Evolutionary conservation across 805 yeast species (phyloP).

Genomic region (Ogataea nakhonphanomensis): DNA sequence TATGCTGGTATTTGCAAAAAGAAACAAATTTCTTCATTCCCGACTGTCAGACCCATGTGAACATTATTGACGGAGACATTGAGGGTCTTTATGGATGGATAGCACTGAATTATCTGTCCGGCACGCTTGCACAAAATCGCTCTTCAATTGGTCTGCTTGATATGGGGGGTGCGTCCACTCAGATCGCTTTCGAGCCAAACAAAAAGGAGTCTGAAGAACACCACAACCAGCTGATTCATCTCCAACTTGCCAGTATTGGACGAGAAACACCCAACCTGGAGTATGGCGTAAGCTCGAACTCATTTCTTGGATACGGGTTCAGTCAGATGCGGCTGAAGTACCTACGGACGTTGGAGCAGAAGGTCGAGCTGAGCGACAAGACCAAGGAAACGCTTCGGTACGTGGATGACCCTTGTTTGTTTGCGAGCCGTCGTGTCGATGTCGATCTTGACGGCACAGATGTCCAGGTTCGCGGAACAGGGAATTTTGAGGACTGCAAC

Average conservation of each 20-base stretch:
- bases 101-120: slow-evolving; percentile 53
- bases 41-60: slow-evolving; percentile 57
- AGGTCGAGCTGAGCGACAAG: not conserved
- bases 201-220: slow-evolving; percentile 42
- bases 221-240: slow-evolving; percentile 41
- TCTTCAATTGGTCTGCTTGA: slow-evolving; percentile 55
- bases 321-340: slow-evolving; percentile 51
- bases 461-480: slow-evolving; percentile 43
- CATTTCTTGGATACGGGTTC: slow-evolving; percentile 61
- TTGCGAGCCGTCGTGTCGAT: slow-evolving; percentile 37
- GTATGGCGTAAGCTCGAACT: slow-evolving; percentile 48
- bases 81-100: slow-evolving; percentile 72
- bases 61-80: slow-evolving; percentile 58
- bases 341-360: slow-evolving; percentile 32
- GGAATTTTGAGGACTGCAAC: slow-evolving; percentile 49
- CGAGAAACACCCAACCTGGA: slow-evolving; percentile 25
- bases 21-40: slow-evolving; percentile 55
- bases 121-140: slow-evolving; percentile 35
- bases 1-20: slow-evolving; percentile 47
- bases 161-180: slow-evolving; percentile 67
- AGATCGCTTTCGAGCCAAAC: slow-evolving; percentile 61
- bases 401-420: slow-evolving; percentile 55
- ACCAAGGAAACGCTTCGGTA: slow-evolving; percentile 11
- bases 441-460: slow-evolving; percentile 15
- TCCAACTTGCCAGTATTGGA: slow-evolving; percentile 39